phyloP scores from a whole-genome alignment of 1,284 basidiomycete genomes.

The Boletus semigastroideus region DNA sequence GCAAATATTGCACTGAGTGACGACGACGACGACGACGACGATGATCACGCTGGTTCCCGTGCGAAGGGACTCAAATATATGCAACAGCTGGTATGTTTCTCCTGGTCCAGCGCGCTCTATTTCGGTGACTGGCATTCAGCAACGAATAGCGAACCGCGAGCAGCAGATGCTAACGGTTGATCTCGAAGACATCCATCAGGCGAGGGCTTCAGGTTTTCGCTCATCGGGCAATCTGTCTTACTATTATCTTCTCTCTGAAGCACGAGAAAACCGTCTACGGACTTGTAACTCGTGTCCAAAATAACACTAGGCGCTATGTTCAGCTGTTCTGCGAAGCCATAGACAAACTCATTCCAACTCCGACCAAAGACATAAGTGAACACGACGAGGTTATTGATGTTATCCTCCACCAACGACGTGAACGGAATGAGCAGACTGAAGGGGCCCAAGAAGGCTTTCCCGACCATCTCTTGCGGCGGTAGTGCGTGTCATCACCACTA shows the following conservation, averaged over 20 bases:
- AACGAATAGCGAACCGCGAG: conserved; percentile 91
- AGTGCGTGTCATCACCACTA: conserved; percentile 59
- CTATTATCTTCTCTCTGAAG: conserved; percentile 32
- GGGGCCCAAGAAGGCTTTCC: conserved; percentile 78
- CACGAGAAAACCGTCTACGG: conserved; percentile 66
- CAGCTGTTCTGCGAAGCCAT: conserved; percentile 89
- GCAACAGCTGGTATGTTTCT: conserved; percentile 73
- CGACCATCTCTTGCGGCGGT: conserved; percentile 87
- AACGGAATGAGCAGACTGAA: conserved; percentile 80
- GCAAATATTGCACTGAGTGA: conserved; percentile 71
- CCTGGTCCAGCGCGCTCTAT: conserved; percentile 27
- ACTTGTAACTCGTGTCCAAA: conserved; percentile 74
- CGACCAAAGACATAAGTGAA: conserved; percentile 86
- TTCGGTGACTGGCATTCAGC: conserved; percentile 40
- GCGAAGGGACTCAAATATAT: conserved; percentile 77
- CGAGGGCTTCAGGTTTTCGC: conserved; percentile 33
- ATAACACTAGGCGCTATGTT: conserved; percentile 90
- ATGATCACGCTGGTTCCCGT: conserved; percentile 39
- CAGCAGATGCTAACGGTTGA: conserved; percentile 83
- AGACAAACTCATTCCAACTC: conserved; percentile 83
- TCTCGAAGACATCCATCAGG: conserved; percentile 76
- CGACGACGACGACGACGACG: conserved; percentile 47
- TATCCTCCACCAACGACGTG: conserved; percentile 88
- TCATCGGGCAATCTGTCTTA: not conserved
- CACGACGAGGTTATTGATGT: conserved; percentile 94